Conservation (phyloP, 148 eudicot species). For the Fagopyrum homotropicum region DNA sequence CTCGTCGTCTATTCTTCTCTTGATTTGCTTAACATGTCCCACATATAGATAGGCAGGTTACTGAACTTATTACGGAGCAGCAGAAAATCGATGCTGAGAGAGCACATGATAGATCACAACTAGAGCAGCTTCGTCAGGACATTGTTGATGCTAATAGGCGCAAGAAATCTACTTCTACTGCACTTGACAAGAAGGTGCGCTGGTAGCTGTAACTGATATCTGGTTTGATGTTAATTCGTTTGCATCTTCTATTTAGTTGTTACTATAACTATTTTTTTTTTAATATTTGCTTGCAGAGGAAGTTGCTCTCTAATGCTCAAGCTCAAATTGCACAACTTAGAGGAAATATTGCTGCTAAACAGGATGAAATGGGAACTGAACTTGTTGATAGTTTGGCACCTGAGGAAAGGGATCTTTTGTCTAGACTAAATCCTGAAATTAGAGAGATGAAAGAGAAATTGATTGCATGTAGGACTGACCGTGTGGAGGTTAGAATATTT, state of each 20-base stretch:
- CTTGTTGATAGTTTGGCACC: constrained; percentile 87
- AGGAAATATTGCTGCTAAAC: constrained; percentile 57
- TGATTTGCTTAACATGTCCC: constrained; percentile 48
- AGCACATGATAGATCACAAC: constrained; percentile 75
- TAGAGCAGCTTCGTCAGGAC: constrained; percentile 84
- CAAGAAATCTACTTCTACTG: constrained; percentile 58
- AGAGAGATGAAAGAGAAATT: constrained; percentile 81
- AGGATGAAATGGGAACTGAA: constrained; percentile 90
- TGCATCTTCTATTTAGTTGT: not conserved
- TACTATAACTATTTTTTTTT: not conserved
- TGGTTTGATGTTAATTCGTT: constrained; percentile 16
- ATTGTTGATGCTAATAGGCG: constrained; percentile 70
- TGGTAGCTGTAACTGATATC: constrained; percentile 1
- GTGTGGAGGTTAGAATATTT: constrained; percentile 60
- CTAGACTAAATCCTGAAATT: constrained; percentile 93
- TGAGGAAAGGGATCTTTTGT: constrained; percentile 63
- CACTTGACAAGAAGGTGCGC: constrained; percentile 80
- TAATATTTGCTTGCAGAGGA: constrained; percentile 43
- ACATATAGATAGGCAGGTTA: constrained; percentile 77
- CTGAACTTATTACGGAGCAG: constrained; percentile 82
- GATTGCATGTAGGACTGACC: constrained; percentile 63
- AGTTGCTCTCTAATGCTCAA: constrained; percentile 53
- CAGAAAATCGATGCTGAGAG: constrained; percentile 91
- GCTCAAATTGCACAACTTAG: constrained; percentile 76
- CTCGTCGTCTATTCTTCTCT: not conserved